Base-by-base conservation (phyloP, 2,329 filamentous ascomycete genomes). In the Spiromastix sp. region DNA sequence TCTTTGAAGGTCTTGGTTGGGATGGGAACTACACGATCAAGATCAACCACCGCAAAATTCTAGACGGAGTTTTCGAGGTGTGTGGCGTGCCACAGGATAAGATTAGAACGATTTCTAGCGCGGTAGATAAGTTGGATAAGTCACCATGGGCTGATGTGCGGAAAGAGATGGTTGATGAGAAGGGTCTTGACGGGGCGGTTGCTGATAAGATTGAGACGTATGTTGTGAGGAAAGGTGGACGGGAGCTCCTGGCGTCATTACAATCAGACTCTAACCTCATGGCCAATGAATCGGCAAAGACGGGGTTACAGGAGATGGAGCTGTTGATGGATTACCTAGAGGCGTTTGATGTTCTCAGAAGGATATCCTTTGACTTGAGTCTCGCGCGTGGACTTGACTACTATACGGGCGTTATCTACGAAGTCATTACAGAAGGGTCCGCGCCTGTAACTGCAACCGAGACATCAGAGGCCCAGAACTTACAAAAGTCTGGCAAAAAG, bases 81-180 rank as follows among this genome's bases (percentile, higher is more conserved):
- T 89, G 84, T 49, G 87, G 89, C 44, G 87, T 96, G 10, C 85
- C 87, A 2, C 66, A 74, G 39, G 81, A 93, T 38, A 87, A 93
- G 68, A 83, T 93, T 46, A 76, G 89, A 37, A 77, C 82, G 19
- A 95, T 95, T 52, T 91, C 82, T 25, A 91, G 83, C 16, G 87
- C 89, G 2, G 87, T 96, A 30, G 89, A 96, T 66, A 96, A 96
- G 68, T 69, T 96, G 36, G 89, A 95, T 62, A 96, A 96, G 66
- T 67, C 80, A 52, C 81, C 86, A 1, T 95, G 87, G 89, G 73
- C 72, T 20, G 86, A 93, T 44, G 89, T 95, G 35, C 78, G 80
- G 57, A 82, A 81, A 59, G 87, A 95, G 59, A 95, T 95, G 87
- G 80, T 83, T 0, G 83, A 89, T 47, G 83, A 93, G 45, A 95